phyloP scores from a whole-genome alignment of 1,139 yeast species.

The Kodamaea ohmeri region DNA sequence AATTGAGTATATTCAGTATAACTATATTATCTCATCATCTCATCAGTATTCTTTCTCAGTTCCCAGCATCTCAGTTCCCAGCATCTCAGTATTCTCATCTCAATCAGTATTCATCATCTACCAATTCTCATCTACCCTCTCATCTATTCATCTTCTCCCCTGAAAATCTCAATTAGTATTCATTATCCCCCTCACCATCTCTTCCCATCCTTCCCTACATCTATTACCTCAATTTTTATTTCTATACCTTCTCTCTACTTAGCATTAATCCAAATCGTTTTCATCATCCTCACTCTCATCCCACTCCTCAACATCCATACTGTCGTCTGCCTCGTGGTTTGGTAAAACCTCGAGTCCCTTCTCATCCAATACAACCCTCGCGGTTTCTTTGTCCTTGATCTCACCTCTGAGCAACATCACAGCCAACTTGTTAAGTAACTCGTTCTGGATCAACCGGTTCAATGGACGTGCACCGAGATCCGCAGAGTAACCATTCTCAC shows the following conservation, averaged over 20 bases:
- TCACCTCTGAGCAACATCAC: slow-evolving; percentile 85
- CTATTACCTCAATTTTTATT: too few relatives aligned
- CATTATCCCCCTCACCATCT: too few relatives aligned
- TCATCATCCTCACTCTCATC: slow-evolving; percentile 55
- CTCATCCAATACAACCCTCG: slow-evolving; percentile 58
- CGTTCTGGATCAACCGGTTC: slow-evolving; percentile 88
- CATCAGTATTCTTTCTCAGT: too few relatives aligned
- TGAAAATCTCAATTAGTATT: too few relatives aligned
- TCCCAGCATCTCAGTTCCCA: neutral
- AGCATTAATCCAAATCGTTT: slow-evolving; percentile 25
- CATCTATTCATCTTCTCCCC: slow-evolving; percentile 1
- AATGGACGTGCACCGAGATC: slow-evolving; percentile 98
- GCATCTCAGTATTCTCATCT: neutral
- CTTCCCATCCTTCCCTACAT: too few relatives aligned
- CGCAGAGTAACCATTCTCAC: slow-evolving; percentile 82
- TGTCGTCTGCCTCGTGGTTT: slow-evolving; percentile 73
- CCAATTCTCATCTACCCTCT: neutral
- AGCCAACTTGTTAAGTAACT: slow-evolving; percentile 83
- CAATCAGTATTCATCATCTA: neutral
- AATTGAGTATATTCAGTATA: too few relatives aligned
- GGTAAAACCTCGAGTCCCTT: slow-evolving; percentile 76
- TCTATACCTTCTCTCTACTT: too few relatives aligned
- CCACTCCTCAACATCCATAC: slow-evolving; percentile 55
- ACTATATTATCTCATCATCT: too few relatives aligned
- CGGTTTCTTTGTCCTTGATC: slow-evolving; percentile 82